Base-by-base conservation (phyloP, 176 grass and related monocot genomes). In the Alloteropsis semialata region DNA sequence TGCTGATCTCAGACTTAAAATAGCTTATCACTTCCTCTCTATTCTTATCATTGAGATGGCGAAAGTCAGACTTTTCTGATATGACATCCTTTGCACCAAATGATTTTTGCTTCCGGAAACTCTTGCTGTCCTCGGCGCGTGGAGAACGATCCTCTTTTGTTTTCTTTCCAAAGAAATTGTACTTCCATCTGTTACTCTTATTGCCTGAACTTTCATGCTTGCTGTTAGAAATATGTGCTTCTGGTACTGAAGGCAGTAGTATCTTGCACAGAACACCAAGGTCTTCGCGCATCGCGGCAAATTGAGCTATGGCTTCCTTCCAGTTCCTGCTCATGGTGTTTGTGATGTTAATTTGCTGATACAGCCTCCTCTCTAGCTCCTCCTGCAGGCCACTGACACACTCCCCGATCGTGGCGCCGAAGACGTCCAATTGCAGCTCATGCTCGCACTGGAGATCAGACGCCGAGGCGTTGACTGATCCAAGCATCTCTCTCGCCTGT, bases 1-100 rank as follows among this genome's bases (percentile, higher is more conserved):
- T 96, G 72, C 86, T 75, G 73, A 99, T 96, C 76, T 99, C 96
- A 59, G 91, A 88, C 87, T 89, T 99, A 73, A 95, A 99, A 86
- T 99, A 96, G 69, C 72, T 84, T 81, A 92, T 90, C 29, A 90
- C 89, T 50, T 99, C 93, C 43, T 99, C 93, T 79, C 61, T 96
- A 19, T 29, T 85, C 87, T 87, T 78, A 87, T 61, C 81, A 8
- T 99, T 96, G 78, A 95, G 81, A 80, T 96, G 89, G 69, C 91
- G 82, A 84, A 96, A 91, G 73, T 99, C 91, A 42, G 87, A 90
- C 71, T 90, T 93, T 57, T 99, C 87, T 28, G 87, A 90, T 58
- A 89, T 57, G 74, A 88, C 79, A 45, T 89, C 86, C 77, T 87
- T 81, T 62, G 85, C 73, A 79, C 81, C 82, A 59, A 85, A 80